Evolutionary conservation across 2,329 filamentous ascomycete species (phyloP), one percentile per base, ranked within the genome.

Genomic region (Emergomyces africanus): DNA sequence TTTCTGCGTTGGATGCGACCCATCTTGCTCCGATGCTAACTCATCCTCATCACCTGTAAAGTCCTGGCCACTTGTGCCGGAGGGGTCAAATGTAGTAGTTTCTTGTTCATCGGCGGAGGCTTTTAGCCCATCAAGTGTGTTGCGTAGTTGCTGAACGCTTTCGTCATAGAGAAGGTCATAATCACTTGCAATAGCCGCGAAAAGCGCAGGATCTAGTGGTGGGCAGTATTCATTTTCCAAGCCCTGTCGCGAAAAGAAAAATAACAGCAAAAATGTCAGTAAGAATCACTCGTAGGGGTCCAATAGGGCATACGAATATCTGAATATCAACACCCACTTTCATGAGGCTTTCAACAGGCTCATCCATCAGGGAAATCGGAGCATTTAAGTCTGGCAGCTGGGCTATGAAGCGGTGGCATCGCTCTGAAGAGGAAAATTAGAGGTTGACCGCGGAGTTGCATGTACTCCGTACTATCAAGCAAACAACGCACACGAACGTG

Each of bases 121-220:
- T 57, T 86, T 87, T 15, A 96, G 74, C 0, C 74, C 71, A n/a
- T 87, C 78, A 0, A 96, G 77, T 0, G 81, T 78, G n/a, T 75
- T 69, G 35, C 81, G 80, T 2, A 85, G 83, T 10, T 77, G 74
- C 2, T 79, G 68, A 37, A 84, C 75, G 48, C 84, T 76, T 0
- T 74, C 66, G 25, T 83, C 71, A 33, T 64, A 49, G 2, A 73
- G 69, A 20, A 91, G 75, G 65, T 90, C 81, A 71, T 84, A 89
- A 67, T 97, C 92, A 57, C 77, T 82, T 5, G 84, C 77, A 55
- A 96, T 88, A 3, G 89, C 86, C 58, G 86, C 80, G 60, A 96
- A 82, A 14, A 92, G 79, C 0, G 89, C 82, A 64, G 90, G 83
- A 65, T 96, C 91, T 46, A 96, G 73, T 20, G 86, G 81, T 28